Base-by-base conservation (phyloP, 2,329 filamentous ascomycete genomes). In the Neofusicoccum ribis region DNA sequence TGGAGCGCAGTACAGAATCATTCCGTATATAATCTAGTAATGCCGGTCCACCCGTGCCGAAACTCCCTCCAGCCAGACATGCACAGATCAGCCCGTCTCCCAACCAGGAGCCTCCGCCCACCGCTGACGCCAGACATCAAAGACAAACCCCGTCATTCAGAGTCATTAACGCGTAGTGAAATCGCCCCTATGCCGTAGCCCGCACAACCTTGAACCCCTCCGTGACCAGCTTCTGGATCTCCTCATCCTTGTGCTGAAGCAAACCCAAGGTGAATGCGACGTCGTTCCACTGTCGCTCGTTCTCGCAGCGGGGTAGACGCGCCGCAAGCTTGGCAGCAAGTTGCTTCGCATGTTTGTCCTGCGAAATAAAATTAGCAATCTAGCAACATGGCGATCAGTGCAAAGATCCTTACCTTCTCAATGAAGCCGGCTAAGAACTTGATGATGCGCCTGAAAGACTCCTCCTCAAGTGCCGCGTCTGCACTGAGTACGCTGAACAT, bases 261-360 rank as follows among this genome's bases (percentile, higher is more conserved):
- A 97, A 79, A 2, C 92, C 92, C 66, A 99, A 80, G 3, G 93
- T 93, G 81, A 93, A 99, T 0, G 94, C 92, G 49, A 98, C 93
- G 79, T 99, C 95, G 74, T 94, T 96, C 95, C 95, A 99, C 76
- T 98, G 93, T 68, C 93, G 85, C 80, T 99, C 94, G 54, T 86
- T 96, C 75, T 97, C 93, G 73, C 93, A 97, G 52, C 94, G 86
- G 1, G 86, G 84, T 50, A 99, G 84, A 69, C 95, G 86, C 5
- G 93, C 93, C 0, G 95, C 93, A 67, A 99, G 84, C 79, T 99
- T 99, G 68, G 94, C 90, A 0, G 95, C 89, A 34, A 99, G 85
- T 76, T 99, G 94, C 72, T 93, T 95, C 58, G 95, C 93, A 74
- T 99, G 95, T 82, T 97, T 97, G 78, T 99, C 95, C 93, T 96